These are phyloP conservation scores for Aspergillus thermomutatus DNA, from an alignment of 2,329 filamentous ascomycete genomes.

Conservation along the genomic window DNA sequence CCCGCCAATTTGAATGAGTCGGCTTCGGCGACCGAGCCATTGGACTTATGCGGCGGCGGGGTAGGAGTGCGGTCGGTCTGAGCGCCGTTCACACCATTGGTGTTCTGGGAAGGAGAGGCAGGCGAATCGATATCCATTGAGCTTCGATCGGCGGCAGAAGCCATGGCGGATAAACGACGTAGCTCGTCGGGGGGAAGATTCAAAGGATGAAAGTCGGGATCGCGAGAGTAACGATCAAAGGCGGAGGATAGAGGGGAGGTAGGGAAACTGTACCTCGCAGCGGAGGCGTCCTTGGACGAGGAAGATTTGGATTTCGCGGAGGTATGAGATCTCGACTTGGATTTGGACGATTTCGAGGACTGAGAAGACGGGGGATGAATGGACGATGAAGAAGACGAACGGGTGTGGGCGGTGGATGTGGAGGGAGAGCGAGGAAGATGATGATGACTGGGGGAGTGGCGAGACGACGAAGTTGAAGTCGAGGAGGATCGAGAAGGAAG, in stretches of 20 bases:
- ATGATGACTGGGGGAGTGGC: conserved; percentile 5
- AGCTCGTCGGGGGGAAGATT: conserved; percentile 89
- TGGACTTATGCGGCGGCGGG: conserved; percentile 48
- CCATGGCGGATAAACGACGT: conserved; percentile 65
- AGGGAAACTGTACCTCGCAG: conserved; percentile 30
- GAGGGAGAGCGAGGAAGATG: conserved; percentile 3
- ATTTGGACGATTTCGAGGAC: conserved; percentile 19
- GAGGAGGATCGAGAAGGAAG: background rate
- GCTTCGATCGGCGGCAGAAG: conserved; percentile 49
- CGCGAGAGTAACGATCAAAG: conserved; percentile 31
- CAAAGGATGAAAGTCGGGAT: conserved; percentile 73
- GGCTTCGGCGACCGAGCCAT: conserved; percentile 65
- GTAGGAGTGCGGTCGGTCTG: conserved; percentile 42
- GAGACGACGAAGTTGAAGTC: conserved; percentile 1
- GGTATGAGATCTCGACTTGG: conserved; percentile 12
- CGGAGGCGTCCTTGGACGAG: conserved; percentile 24
- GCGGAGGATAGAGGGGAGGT: conserved; percentile 9
- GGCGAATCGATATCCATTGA: conserved; percentile 72
- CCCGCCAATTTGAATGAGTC: conserved; percentile 89
- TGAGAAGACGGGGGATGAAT: conserved; percentile 11
- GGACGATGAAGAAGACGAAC: conserved; percentile 4
- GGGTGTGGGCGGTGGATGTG: conserved; percentile 4
- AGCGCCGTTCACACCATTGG: conserved; percentile 33
- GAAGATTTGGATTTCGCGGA: conserved; percentile 32
- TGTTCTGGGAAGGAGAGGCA: conserved; percentile 50